These are phyloP conservation scores for Suillus brevipes DNA, from an alignment of 768 basidiomycete species.

Conservation along the genomic window DNA sequence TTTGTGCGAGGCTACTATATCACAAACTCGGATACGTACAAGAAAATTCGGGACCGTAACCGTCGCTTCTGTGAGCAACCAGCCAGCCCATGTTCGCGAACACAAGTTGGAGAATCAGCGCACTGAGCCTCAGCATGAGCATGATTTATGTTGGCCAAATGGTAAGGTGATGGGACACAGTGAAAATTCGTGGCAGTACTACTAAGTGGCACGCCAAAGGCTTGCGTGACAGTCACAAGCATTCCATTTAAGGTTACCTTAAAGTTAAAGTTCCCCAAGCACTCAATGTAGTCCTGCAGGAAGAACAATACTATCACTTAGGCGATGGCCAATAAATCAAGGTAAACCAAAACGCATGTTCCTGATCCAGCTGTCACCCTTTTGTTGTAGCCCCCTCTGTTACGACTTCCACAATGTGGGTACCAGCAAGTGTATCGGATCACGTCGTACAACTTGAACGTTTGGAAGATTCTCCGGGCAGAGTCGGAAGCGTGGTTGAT, in stretches of 20 bases:
- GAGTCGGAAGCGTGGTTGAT: neutral
- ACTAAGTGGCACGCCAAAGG: too few species aligned
- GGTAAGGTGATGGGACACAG: neutral
- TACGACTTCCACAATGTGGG: neutral
- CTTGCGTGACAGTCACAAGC: neutral
- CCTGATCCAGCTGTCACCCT: neutral
- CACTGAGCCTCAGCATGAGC: neutral
- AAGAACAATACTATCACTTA: neutral
- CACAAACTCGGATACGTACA: slow-evolving; percentile 3
- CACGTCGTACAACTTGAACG: neutral
- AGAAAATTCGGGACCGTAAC: neutral
- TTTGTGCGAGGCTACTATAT: neutral
- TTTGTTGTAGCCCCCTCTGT: neutral
- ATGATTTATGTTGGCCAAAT: neutral
- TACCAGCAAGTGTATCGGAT: neutral
- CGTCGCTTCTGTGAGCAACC: neutral
- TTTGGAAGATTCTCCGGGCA: neutral
- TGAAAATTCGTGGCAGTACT: neutral
- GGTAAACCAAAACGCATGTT: neutral
- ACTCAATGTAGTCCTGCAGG: too few species aligned
- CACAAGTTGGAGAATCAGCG: neutral
- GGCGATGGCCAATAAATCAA: neutral
- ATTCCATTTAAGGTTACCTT: neutral
- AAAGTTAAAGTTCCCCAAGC: too few species aligned
- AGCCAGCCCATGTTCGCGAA: neutral